A percentile compares a stretch with the other conserved stretches of the same genome.
phyloP scores from a whole-genome alignment of 2,329 filamentous ascomycete genomes.

The Ceratocystis smalleyi region DNA sequence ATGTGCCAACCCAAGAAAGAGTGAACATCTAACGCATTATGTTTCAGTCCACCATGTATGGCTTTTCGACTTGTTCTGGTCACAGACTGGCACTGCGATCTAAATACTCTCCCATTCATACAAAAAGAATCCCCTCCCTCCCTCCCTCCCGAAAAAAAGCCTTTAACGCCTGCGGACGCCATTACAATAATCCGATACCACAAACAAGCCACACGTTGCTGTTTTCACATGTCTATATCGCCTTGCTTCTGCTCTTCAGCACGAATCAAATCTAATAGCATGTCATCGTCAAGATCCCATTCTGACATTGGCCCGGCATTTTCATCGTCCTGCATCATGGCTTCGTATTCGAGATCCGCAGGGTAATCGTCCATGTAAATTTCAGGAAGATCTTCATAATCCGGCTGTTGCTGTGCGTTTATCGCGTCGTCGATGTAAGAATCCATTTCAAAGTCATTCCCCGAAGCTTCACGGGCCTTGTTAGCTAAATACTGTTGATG shows the following conservation, averaged over 20 bases:
- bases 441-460: slow-evolving; percentile 11
- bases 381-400: slow-evolving; percentile 8
- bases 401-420: neutral
- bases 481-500: slow-evolving; percentile 17
- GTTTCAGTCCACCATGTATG: neutral
- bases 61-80: neutral
- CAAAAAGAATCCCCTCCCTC: neutral
- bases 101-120: neutral
- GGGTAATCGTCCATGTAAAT: slow-evolving; percentile 13
- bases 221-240: slow-evolving; percentile 17
- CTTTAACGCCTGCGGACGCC: neutral
- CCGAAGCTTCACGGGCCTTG: slow-evolving; percentile 14
- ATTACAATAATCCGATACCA: neutral
- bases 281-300: slow-evolving; percentile 16
- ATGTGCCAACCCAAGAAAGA: neutral
- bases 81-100: neutral
- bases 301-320: slow-evolving; percentile 14
- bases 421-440: slow-evolving; percentile 14
- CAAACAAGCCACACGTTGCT: neutral
- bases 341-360: slow-evolving; percentile 10
- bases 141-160: neutral
- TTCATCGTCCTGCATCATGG: slow-evolving; percentile 1
- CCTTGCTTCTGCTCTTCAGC: slow-evolving; percentile 27
- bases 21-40: neutral
- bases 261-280: slow-evolving; percentile 36